Percentiles rank a stretch among this genome's conserved stretches.
These are phyloP conservation scores for Nephelium lappaceum DNA, from an alignment of 345 rosid species.

Conservation along the genomic window DNA sequence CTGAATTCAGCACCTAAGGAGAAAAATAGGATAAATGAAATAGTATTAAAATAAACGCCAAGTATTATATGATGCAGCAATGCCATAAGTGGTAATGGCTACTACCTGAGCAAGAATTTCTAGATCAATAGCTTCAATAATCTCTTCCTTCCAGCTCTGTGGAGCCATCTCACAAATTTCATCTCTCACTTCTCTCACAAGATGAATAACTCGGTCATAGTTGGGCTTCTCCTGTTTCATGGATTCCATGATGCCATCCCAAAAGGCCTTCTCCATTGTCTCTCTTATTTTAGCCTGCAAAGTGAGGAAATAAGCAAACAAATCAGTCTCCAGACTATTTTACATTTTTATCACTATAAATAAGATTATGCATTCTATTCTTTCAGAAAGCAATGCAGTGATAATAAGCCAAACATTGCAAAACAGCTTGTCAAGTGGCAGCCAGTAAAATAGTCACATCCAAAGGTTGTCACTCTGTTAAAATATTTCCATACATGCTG, in stretches of 20 bases:
- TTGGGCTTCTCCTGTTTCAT: conserved; percentile 60
- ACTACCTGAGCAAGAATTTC: conserved; percentile 80
- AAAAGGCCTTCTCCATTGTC: conserved; percentile 87
- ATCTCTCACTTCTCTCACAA: conserved; percentile 88
- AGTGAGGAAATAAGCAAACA: conserved; percentile 8
- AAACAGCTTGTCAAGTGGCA: neutral
- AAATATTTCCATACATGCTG: neutral
- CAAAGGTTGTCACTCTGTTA: neutral
- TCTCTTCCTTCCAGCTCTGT: conserved; percentile 76
- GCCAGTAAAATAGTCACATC: neutral
- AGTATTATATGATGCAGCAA: neutral
- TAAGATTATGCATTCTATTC: neutral
- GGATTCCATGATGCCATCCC: conserved; percentile 82
- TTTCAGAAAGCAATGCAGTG: neutral
- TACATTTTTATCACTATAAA: neutral
- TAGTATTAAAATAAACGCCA: neutral
- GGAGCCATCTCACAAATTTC: conserved; percentile 88
- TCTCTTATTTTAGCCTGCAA: conserved; percentile 68
- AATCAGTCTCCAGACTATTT: conserved; percentile 9
- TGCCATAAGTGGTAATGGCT: neutral
- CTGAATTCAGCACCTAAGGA: conserved; percentile 68
- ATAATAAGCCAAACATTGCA: neutral
- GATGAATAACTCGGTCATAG: conserved; percentile 65
- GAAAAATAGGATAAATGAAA: neutral
- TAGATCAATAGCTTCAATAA: conserved; percentile 67